Conservation (phyloP, 2,329 filamentous ascomycete species). For the Endothia cerciana region DNA sequence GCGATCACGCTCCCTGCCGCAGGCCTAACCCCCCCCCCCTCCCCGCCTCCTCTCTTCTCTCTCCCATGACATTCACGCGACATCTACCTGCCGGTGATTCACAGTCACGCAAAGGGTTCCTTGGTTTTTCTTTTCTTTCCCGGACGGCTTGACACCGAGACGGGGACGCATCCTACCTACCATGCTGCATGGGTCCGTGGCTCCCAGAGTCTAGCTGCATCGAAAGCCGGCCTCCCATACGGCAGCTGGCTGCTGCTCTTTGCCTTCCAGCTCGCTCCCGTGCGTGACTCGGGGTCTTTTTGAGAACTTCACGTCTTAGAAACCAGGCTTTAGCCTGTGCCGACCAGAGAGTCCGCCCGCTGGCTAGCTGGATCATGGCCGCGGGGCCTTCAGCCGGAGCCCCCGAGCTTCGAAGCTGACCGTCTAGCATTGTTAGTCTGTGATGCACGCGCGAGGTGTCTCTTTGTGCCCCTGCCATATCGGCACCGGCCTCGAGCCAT, state of each 20-base stretch:
- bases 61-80: not conserved
- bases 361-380: not conserved
- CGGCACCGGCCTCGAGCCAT: slow-evolving; percentile 1
- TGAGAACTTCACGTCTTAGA: not conserved
- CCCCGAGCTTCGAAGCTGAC: not conserved
- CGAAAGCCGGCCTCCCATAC: not conserved
- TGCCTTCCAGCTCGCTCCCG: not conserved
- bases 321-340: not conserved
- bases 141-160: not conserved
- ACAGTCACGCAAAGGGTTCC: not conserved
- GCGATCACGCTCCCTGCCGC: not conserved
- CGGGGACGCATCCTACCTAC: not conserved
- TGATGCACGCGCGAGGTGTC: not conserved
- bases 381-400: not conserved
- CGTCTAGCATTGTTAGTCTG: not conserved
- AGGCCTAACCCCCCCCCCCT: too few species aligned
- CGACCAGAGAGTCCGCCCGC: not conserved
- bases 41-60: too few species aligned
- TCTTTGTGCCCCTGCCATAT: not conserved
- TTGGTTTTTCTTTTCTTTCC: too few species aligned
- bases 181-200: not conserved
- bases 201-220: not conserved
- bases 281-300: not conserved
- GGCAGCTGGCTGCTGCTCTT: not conserved
- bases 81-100: not conserved